Evolutionary conservation across 176 grass and related monocot genomes (phyloP).

Genomic region (Oryza coarctata): DNA sequence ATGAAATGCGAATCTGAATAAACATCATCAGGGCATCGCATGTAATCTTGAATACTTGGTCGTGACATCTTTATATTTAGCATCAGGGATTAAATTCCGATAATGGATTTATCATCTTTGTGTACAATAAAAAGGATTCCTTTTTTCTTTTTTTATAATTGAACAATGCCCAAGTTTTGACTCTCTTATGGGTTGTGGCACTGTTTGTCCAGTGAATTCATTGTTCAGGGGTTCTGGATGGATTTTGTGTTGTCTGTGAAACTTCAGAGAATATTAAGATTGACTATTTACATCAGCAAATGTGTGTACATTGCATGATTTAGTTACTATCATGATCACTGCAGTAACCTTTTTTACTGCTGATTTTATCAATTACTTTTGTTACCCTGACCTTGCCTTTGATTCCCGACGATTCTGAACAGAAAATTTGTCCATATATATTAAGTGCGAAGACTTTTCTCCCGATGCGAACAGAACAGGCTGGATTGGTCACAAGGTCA

Average conservation of each 20-base stretch:
- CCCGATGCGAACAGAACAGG: conserved; percentile 41
- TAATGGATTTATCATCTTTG: background rate
- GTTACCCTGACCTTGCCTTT: background rate
- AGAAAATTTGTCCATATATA: conserved; percentile 7
- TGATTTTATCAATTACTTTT: background rate
- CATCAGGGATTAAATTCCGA: conserved; percentile 31
- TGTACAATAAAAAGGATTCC: background rate
- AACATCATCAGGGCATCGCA: conserved; percentile 18
- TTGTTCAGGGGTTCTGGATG: background rate
- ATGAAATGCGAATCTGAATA: background rate
- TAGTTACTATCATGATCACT: background rate
- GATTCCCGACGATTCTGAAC: conserved; percentile 35
- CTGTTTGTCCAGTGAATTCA: background rate
- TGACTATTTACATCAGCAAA: background rate
- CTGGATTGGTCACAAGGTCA: conserved; percentile 1
- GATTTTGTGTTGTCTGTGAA: background rate
- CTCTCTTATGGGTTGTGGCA: background rate
- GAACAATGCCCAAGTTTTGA: conserved; percentile 13
- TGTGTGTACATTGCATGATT: background rate
- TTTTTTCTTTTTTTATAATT: background rate
- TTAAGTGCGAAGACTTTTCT: conserved; percentile 21
- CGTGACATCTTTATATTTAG: conserved; percentile 20
- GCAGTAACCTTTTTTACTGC: background rate
- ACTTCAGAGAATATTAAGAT: background rate
- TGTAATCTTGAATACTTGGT: background rate